These are phyloP conservation scores for Durusdinium trenchii DNA, from an alignment of 73 alveolate species.

Conservation along the genomic window DNA sequence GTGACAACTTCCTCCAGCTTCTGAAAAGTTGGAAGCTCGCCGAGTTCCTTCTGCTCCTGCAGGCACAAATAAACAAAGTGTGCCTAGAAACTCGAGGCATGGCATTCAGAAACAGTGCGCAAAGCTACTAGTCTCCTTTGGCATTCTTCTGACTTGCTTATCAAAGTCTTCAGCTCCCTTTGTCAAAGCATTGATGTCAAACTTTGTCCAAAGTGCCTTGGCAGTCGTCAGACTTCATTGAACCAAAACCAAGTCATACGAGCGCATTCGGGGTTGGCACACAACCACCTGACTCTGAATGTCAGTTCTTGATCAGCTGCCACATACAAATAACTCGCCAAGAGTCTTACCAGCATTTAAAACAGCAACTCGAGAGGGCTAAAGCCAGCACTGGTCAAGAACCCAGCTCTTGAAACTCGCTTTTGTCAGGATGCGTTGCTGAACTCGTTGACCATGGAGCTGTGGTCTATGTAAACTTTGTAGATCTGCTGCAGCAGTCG, in stretches of 20 bases:
- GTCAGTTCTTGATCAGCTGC: background rate
- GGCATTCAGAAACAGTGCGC: background rate
- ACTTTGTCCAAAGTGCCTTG: constrained; percentile 82
- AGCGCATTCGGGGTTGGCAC: too few relatives aligned
- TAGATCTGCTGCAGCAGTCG: constrained; percentile 83
- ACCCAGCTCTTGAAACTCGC: too few relatives aligned
- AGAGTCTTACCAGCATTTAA: background rate
- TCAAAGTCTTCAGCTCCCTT: constrained; percentile 98
- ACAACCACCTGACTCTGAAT: too few relatives aligned
- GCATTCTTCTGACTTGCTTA: constrained; percentile 96
- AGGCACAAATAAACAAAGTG: background rate
- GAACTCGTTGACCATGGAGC: constrained; percentile 98
- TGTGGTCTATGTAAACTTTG: constrained; percentile 98
- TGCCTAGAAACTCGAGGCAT: background rate
- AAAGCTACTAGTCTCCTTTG: constrained; percentile 33
- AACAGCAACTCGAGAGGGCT: too few relatives aligned
- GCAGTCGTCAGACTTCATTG: background rate
- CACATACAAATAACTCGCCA: background rate
- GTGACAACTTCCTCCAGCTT: constrained; percentile 96
- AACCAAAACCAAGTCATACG: background rate
- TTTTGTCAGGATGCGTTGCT: constrained; percentile 97
- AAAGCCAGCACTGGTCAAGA: too few relatives aligned
- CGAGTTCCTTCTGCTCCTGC: constrained; percentile 85
- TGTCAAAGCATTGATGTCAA: constrained; percentile 97
- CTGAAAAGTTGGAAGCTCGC: constrained; percentile 68